Evolutionary conservation across 345 rosid genomes (phyloP).

Genomic region (Pistacia vera): DNA sequence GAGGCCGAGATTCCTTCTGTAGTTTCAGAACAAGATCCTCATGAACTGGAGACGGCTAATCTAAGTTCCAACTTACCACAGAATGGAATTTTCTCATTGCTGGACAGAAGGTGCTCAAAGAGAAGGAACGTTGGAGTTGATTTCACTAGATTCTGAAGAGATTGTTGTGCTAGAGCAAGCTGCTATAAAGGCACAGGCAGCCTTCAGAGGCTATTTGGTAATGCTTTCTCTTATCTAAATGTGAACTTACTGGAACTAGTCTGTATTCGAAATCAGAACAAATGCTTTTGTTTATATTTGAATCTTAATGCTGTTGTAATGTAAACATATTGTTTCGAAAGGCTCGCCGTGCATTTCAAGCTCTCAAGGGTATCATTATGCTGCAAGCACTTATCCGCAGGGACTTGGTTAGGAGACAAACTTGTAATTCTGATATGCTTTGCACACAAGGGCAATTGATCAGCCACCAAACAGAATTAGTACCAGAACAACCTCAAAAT

Average conservation of each 20-base stretch:
- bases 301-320: not conserved
- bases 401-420: slow-evolving; percentile 47
- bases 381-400: slow-evolving; percentile 52
- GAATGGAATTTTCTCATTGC: slow-evolving; percentile 3
- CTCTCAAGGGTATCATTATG: slow-evolving; percentile 47
- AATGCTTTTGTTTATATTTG: not conserved
- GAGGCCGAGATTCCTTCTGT: slow-evolving; percentile 7
- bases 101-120: not conserved
- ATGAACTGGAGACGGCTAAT: slow-evolving; percentile 5
- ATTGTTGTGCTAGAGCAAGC: slow-evolving; percentile 11
- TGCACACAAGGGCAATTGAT: slow-evolving; percentile 9
- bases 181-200: slow-evolving; percentile 25
- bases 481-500: slow-evolving; percentile 23
- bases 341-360: slow-evolving; percentile 30
- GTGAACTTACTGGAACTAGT: no score
- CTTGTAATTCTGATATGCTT: slow-evolving; percentile 27
- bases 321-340: slow-evolving; percentile 2
- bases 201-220: slow-evolving; percentile 28
- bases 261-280: no score
- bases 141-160: not conserved
- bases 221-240: not conserved
- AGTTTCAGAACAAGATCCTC: slow-evolving; percentile 3
- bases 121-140: not conserved
- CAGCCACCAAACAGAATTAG: slow-evolving; percentile 13
- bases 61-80: slow-evolving; percentile 1